Conservation (phyloP, 1,284 basidiomycete species). For the Heterobasidion occidentale region DNA sequence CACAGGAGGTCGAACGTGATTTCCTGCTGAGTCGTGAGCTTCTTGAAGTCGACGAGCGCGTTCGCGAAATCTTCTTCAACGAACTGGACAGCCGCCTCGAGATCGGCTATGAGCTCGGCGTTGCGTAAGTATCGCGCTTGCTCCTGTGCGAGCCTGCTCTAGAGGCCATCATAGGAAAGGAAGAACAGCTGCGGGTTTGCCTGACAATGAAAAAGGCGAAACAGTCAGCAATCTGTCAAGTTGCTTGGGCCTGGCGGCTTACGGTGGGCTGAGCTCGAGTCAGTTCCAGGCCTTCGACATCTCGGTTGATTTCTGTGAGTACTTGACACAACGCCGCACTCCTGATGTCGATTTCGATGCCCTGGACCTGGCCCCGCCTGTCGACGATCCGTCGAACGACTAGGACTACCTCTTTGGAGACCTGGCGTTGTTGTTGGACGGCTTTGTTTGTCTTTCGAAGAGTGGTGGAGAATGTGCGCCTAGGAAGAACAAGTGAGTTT, state of each 20-base stretch:
- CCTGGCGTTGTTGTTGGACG: slow-evolving; percentile 9
- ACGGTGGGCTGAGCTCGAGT: neutral
- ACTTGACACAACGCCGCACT: slow-evolving; percentile 14
- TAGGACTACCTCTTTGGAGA: slow-evolving; percentile 13
- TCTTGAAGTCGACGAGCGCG: slow-evolving; percentile 8
- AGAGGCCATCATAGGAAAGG: neutral
- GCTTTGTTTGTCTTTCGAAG: slow-evolving; percentile 17
- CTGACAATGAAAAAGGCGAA: neutral
- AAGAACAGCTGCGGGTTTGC: neutral
- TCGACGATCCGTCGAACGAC: slow-evolving; percentile 17
- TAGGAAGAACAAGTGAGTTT: neutral
- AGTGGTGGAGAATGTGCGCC: slow-evolving; percentile 13
- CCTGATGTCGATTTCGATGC: slow-evolving; percentile 15
- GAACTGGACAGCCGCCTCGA: slow-evolving; percentile 12
- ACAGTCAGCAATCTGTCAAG: neutral
- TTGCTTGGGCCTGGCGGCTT: slow-evolving; percentile 4
- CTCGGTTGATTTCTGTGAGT: slow-evolving; percentile 14
- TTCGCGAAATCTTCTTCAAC: slow-evolving; percentile 11
- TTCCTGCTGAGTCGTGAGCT: slow-evolving; percentile 8
- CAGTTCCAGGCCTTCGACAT: slow-evolving; percentile 10
- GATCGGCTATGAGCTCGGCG: slow-evolving; percentile 12
- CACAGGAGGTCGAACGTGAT: slow-evolving; percentile 21
- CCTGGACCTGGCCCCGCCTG: slow-evolving; percentile 11
- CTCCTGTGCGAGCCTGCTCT: slow-evolving; percentile 6
- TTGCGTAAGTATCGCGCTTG: slow-evolving; percentile 6